A percentile compares a stretch with the other conserved stretches of the same genome.
Conservation (phyloP, 441 rosid genomes). For the Erodium moschatum region DNA sequence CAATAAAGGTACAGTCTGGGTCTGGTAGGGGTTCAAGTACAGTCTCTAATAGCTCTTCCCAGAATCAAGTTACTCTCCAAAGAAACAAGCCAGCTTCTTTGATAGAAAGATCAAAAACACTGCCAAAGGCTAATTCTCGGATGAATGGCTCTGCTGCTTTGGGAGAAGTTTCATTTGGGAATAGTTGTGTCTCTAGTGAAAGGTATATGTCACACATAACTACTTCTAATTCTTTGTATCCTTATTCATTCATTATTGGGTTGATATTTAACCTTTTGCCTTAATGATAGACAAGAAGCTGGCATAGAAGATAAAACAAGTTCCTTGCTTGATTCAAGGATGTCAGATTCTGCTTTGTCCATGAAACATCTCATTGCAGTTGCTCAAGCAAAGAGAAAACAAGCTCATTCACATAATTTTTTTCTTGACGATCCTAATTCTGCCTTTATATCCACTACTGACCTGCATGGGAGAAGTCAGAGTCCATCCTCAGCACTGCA, state of each 20-base stretch:
- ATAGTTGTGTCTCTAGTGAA: slow-evolving; percentile 31
- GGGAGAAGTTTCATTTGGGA: slow-evolving; percentile 38
- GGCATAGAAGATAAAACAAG: slow-evolving; percentile 41
- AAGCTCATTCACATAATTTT: slow-evolving; percentile 24
- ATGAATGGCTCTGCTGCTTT: slow-evolving; percentile 29
- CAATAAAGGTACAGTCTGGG: slow-evolving; percentile 45
- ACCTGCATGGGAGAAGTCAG: slow-evolving; percentile 42
- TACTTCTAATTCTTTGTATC: slow-evolving; percentile 15
- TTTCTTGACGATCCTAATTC: slow-evolving; percentile 37
- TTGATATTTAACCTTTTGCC: slow-evolving; percentile 7
- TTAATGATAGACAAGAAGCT: slow-evolving; percentile 40
- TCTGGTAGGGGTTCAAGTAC: slow-evolving; percentile 36
- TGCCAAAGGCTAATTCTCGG: slow-evolving; percentile 40
- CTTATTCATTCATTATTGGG: slow-evolving; percentile 12
- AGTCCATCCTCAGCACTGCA: slow-evolving; percentile 46
- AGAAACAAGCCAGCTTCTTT: slow-evolving; percentile 35
- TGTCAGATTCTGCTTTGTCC: slow-evolving; percentile 57
- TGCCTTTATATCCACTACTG: slow-evolving; percentile 34
- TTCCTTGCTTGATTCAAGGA: slow-evolving; percentile 39
- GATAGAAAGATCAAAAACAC: slow-evolving; percentile 47
- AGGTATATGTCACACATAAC: slow-evolving; percentile 31
- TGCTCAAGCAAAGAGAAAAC: slow-evolving; percentile 89
- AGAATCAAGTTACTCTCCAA: slow-evolving; percentile 41
- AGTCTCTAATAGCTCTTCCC: slow-evolving; percentile 33
- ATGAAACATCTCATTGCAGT: slow-evolving; percentile 97